Percentiles rank a stretch among this genome's conserved stretches.
phyloP scores from a whole-genome alignment of 2,329 filamentous ascomycete genomes.

The Pleurostoma richardsiae region DNA sequence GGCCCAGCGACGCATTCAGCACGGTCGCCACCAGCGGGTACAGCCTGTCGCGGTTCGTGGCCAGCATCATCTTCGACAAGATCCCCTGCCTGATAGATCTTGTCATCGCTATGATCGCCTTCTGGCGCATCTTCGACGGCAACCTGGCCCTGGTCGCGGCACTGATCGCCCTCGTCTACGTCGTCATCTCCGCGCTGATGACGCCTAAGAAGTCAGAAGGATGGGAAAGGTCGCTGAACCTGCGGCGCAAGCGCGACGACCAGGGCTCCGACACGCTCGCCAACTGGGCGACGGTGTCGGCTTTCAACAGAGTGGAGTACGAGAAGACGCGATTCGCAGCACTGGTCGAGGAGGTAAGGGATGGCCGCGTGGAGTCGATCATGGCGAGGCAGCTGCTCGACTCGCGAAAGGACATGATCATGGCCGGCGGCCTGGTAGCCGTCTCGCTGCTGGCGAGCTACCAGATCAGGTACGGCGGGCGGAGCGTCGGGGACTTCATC shows the following conservation, averaged over 20 bases:
- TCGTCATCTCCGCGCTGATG: not conserved
- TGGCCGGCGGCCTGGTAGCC: not conserved
- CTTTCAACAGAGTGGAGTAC: not conserved
- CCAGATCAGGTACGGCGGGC: not conserved
- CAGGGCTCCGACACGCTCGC: not conserved
- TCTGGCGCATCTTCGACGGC: conserved; percentile 1
- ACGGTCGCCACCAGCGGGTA: not conserved
- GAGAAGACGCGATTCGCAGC: not conserved
- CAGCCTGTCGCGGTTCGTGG: not conserved
- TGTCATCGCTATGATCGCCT: not conserved
- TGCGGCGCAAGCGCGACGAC: conserved; percentile 1
- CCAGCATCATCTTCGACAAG: conserved; percentile 1
- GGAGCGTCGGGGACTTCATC: conserved; percentile 3
- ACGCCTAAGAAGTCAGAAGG: not conserved
- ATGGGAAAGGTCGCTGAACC: not conserved
- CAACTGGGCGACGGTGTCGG: conserved; percentile 1
- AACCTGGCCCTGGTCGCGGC: not conserved
- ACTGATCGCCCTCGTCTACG: not conserved
- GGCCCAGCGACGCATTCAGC: not conserved
- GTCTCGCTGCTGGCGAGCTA: not conserved
- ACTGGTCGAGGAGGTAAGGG: not conserved
- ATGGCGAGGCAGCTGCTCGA: not conserved
- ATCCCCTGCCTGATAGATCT: not conserved
- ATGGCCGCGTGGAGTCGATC: not conserved
- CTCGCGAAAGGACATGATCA: not conserved